phyloP scores from a whole-genome alignment of 495 filamentous ascomycete species.

The Penicillium canescens region DNA sequence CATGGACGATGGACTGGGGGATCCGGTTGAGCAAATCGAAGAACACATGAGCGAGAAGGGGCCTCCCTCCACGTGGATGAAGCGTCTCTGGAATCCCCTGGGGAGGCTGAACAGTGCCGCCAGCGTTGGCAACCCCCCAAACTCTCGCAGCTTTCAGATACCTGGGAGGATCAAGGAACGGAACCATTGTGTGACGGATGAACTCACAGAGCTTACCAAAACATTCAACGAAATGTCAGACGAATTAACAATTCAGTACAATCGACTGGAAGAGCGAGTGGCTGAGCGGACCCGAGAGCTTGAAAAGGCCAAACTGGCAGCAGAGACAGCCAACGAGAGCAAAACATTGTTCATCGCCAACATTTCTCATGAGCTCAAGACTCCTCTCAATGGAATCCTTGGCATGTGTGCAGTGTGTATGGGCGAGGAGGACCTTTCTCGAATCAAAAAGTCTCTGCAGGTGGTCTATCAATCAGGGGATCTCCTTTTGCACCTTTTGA shows the following conservation, averaged over 20 bases:
- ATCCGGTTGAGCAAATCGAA: slow-evolving; percentile 18
- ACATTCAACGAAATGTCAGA: slow-evolving; percentile 96
- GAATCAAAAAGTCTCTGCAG: slow-evolving; percentile 77
- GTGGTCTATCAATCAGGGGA: slow-evolving; percentile 91
- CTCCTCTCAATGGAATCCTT: slow-evolving; percentile 88
- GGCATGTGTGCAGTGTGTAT: slow-evolving; percentile 92
- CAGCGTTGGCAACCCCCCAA: neutral
- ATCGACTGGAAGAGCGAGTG: slow-evolving; percentile 79
- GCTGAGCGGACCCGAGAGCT: slow-evolving; percentile 78
- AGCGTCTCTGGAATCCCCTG: slow-evolving; percentile 11
- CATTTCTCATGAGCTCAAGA: slow-evolving; percentile 92
- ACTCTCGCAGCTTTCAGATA: slow-evolving; percentile 63
- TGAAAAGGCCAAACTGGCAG: slow-evolving; percentile 85
- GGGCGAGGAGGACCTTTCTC: slow-evolving; percentile 76
- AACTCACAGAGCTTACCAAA: slow-evolving; percentile 79
- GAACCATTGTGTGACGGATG: slow-evolving; percentile 77
- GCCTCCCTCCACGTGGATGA: slow-evolving; percentile 7
- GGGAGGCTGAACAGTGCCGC: slow-evolving; percentile 14
- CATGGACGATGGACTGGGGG: neutral
- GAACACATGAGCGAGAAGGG: slow-evolving; percentile 18
- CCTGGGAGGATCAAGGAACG: slow-evolving; percentile 76
- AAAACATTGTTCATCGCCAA: slow-evolving; percentile 96
- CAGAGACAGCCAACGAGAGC: slow-evolving; percentile 89
- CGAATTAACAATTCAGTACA: slow-evolving; percentile 83
- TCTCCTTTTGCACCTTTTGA: slow-evolving; percentile 81